A percentile compares a stretch with the other conserved stretches of the same genome.
Conservation (phyloP, 257 asterid genomes). For the Nicotiana sylvestris region DNA sequence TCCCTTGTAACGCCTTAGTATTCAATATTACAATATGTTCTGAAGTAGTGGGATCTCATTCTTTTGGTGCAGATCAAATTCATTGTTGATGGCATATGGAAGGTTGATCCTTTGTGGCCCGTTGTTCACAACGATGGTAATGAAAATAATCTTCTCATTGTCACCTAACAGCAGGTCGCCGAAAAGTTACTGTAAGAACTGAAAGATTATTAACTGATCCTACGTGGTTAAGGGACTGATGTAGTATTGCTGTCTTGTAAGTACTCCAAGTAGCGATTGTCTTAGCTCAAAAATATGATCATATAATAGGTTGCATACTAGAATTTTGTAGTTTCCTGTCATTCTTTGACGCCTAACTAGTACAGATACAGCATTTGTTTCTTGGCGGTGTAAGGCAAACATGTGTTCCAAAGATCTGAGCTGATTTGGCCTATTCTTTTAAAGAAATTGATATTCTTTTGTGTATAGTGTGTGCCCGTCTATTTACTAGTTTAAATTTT, state of each 20-base stretch:
- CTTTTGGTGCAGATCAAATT: slow-evolving; percentile 67
- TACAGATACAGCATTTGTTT: background rate
- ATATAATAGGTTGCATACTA: background rate
- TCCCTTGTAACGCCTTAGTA: background rate
- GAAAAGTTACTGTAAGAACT: background rate
- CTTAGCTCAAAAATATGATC: background rate
- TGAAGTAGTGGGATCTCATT: background rate
- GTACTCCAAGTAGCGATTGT: background rate
- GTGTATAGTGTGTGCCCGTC: background rate
- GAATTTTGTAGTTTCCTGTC: background rate
- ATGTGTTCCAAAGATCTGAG: background rate
- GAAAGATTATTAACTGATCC: background rate
- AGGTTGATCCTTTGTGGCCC: slow-evolving; percentile 73
- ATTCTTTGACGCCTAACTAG: background rate
- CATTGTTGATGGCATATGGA: slow-evolving; percentile 88
- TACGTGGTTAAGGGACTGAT: background rate
- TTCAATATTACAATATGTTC: background rate
- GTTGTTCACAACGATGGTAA: slow-evolving; percentile 46
- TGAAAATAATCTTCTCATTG: slow-evolving; percentile 63
- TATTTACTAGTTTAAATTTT: background rate
- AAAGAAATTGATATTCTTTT: background rate
- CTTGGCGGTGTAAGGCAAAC: background rate
- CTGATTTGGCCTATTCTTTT: background rate
- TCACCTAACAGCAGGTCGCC: slow-evolving; percentile 25
- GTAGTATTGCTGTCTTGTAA: background rate